Conservation (phyloP, 2,329 filamentous ascomycete genomes). For the Aspergillus pseudonomiae region DNA sequence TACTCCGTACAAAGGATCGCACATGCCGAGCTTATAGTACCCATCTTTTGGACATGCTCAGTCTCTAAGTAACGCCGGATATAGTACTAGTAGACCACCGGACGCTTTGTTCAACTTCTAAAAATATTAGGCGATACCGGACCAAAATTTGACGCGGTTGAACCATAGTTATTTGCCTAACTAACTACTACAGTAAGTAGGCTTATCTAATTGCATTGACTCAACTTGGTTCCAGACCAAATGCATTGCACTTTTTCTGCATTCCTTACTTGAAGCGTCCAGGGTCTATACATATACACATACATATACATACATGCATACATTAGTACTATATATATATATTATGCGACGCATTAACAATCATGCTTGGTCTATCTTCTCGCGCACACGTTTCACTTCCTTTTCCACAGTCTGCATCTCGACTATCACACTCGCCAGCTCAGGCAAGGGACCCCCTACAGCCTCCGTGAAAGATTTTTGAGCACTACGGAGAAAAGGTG, state of each 20-base stretch:
- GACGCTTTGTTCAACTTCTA: background rate
- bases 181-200: no score
- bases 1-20: no score
- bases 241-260: background rate
- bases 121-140: background rate
- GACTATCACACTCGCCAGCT: constrained; percentile 40
- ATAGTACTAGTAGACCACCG: background rate
- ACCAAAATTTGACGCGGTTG: background rate
- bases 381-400: constrained; percentile 37
- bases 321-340: background rate
- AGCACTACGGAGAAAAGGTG: constrained; percentile 46
- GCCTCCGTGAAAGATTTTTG: constrained; percentile 48
- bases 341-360: background rate
- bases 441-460: constrained; percentile 39
- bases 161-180: background rate
- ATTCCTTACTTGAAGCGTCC: background rate
- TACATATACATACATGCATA: background rate
- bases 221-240: background rate
- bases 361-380: constrained; percentile 22
- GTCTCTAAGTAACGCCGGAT: no score
- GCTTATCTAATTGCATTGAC: background rate
- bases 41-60: background rate
- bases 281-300: background rate
- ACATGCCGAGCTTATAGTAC: background rate
- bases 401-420: constrained; percentile 47